phyloP scores from a whole-genome alignment of 2,329 filamentous ascomycete genomes.

The Phyllosticta paracitricarpa region DNA sequence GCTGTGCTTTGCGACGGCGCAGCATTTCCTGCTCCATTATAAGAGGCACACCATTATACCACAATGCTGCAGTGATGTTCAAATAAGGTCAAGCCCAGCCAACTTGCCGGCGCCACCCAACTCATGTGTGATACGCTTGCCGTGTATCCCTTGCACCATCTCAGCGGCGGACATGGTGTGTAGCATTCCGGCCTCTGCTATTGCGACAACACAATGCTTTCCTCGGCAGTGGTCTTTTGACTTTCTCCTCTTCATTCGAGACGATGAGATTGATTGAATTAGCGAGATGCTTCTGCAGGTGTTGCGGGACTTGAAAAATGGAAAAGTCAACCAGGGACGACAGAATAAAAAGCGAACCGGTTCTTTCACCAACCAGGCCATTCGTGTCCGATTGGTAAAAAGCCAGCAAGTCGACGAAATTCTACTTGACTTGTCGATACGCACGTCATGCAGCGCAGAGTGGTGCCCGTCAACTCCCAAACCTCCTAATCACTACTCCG shows the following conservation, averaged over 20 bases:
- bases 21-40: not conserved
- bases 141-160: not conserved
- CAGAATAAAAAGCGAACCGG: too few species aligned
- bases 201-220: not conserved
- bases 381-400: too few species aligned
- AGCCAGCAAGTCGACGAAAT: too few species aligned
- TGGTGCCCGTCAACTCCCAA: not conserved
- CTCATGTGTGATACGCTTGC: not conserved
- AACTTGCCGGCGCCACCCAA: not conserved
- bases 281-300: too few species aligned
- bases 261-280: too few species aligned
- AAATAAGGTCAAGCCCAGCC: not conserved
- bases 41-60: not conserved
- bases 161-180: not conserved
- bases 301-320: too few species aligned
- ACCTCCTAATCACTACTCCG: conserved; percentile 2
- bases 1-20: not conserved
- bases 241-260: too few species aligned
- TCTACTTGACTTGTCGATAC: too few species aligned
- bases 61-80: not conserved
- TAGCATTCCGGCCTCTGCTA: not conserved
- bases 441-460: too few species aligned
- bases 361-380: too few species aligned
- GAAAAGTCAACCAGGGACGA: too few species aligned
- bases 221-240: not conserved